Evolutionary conservation across 306 rosid genomes (phyloP).

Genomic region (Fagus sylvatica): DNA sequence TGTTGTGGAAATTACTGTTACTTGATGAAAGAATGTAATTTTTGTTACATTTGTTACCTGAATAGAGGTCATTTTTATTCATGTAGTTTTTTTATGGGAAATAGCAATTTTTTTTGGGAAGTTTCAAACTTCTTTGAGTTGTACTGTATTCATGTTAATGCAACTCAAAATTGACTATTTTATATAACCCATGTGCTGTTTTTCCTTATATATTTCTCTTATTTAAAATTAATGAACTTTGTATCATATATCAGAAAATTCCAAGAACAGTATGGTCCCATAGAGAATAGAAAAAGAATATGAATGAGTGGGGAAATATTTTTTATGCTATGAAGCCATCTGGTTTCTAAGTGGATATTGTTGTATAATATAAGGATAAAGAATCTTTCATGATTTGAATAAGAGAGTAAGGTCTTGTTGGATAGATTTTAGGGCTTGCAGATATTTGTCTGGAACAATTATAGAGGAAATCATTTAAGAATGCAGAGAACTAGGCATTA

Average conservation of each 20-base stretch:
- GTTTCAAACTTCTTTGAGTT: neutral
- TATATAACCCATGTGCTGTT: constrained; percentile 1
- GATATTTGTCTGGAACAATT: neutral
- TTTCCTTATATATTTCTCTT: neutral
- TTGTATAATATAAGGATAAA: neutral
- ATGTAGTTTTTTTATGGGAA: too few relatives aligned
- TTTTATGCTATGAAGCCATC: neutral
- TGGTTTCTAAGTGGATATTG: neutral
- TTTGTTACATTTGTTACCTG: neutral
- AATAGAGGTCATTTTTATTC: neutral
- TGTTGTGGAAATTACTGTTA: constrained; percentile 26
- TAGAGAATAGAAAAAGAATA: neutral
- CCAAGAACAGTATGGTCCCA: neutral
- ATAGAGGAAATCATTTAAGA: neutral
- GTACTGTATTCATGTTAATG: neutral
- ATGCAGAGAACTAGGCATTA: neutral
- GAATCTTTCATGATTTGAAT: neutral
- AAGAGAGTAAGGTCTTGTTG: neutral
- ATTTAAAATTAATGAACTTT: neutral
- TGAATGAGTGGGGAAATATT: neutral
- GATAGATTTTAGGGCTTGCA: neutral
- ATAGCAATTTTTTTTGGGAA: neutral
- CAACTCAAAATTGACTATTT: constrained; percentile 6
- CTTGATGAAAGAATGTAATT: constrained; percentile 5
- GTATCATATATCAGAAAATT: neutral